Base-by-base conservation (phyloP, 352 stramenopile genomes). In the Thalassiosira exigua region DNA sequence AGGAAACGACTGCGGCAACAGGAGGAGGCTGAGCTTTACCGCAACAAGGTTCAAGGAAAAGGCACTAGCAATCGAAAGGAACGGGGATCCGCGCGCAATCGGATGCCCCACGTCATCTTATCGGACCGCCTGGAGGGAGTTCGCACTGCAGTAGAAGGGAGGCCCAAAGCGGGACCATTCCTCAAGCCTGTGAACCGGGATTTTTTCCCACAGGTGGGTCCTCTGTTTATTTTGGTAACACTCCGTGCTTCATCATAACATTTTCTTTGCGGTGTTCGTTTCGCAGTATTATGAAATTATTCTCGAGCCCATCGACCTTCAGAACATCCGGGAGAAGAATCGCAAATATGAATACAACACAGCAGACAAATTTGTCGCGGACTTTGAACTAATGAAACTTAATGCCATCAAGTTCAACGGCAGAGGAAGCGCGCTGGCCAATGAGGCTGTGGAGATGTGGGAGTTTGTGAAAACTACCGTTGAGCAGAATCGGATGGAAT, bases 331-430 rank as follows among this genome's bases (percentile, higher is more conserved):
- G 17, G 84, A 87, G 52, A 92, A 91, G 64, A 92, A 88, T 69
- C 64, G 84, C 39, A 91, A 88, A 24, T 93, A 91, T 69, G 76
- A 89, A 48, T 93, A 93, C 65, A 83, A 87, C 53, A 89, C 75
- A 24, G 77, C 81, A n/a, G 69, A 89, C 65, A 60, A 68, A n/a
- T 87, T 93, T 50, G 29, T 93, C 12, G 68, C 67, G 24, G 88
- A 93, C 56, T 92, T 93, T 84, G 76, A 91, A 30, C 69, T 92
- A 22, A 91, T 94, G 86, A 94, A 88, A 42, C 83, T 57, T 21
- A 93, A 93, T 77, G 86, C 88, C 11, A 73, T 89, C 29, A 92
- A 91, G 69, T 94, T 92, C 66, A 90, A 90, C 48, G 75, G 76
- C 21, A 60, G 70, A 56, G 69, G 27, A 9, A 71, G 42, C 48